Evolutionary conservation across 2,329 filamentous ascomycete genomes (phyloP), one percentile per base, ranked within the genome.

Genomic region (Aureobasidium sp.): DNA sequence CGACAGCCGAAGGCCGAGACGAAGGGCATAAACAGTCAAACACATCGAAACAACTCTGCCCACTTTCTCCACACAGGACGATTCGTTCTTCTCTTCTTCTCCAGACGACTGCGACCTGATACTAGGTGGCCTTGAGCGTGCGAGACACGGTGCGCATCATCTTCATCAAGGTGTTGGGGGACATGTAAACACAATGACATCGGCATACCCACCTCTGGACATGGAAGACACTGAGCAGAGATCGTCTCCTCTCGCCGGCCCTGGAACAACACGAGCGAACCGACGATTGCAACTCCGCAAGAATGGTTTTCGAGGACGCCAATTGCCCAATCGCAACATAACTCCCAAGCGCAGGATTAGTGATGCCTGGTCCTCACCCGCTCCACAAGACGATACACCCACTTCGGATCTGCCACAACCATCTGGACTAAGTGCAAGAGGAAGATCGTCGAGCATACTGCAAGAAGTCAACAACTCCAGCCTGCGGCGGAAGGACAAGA

Each of bases 271-370:
- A 29, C 62, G 68, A 41, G 69, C 69, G 36, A 67, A 69, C 20
- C 65, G 69, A 39, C 65, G 70, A 39, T 64, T 74, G 47, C 71
- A 74, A 62, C 67, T 73, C 20, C 67, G 72, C 56, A 73, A 72
- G 66, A 70, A 70, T 34, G 71, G 71, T 47, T 74, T 74, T 51
- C 67, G 70, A n/a, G 72, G 64, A 11, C 64, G 68, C 31, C 64
- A 68, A 6, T 47, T 74, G 52, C 67, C 70, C 3, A 62, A 67
- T 22, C 65, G 71, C 42, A 71, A 70, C 34, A 69, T 73, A 25
- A 72, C 72, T 22, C 72, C 71, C n/a, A 68, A 64, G 25, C 41
- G 51, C 36, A 52, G 20, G 34, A 64, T 67, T 15, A 65, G 64
- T 11, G 63, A 64, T 25, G 66, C 68, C 20, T 65, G 66, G 59